Percentiles rank a stretch among this genome's conserved stretches.
Conservation (phyloP, 192 early-diverging fungal genomes). For the Rhizoclosmatium sp. region DNA sequence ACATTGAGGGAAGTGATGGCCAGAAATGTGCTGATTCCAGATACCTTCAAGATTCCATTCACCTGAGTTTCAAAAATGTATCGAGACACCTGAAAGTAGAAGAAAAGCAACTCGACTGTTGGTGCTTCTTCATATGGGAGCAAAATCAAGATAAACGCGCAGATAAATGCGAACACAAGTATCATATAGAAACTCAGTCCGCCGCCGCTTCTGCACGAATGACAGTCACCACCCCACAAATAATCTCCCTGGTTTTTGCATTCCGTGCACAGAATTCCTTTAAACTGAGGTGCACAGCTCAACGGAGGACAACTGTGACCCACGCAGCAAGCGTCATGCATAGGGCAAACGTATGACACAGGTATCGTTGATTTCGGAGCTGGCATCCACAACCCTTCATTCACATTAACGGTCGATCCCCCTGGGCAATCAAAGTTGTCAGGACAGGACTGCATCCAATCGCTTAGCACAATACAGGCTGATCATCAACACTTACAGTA, state of each 20-base stretch:
- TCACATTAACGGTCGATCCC: conserved; percentile 4
- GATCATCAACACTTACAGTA: no score
- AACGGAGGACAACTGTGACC: not conserved
- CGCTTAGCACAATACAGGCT: no score
- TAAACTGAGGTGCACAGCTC: not conserved
- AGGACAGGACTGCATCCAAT: no score
- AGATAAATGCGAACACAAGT: not conserved
- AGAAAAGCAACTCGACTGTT: conserved; percentile 10
- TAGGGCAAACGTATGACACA: conserved; percentile 21
- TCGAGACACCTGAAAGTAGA: conserved; percentile 33
- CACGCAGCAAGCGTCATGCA: conserved; percentile 11
- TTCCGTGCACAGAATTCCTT: conserved; percentile 14
- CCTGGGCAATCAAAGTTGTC: not conserved
- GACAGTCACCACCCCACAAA: conserved; percentile 28
- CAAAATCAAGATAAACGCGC: conserved; percentile 9
- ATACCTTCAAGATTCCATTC: not conserved
- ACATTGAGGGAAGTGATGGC: conserved; percentile 28
- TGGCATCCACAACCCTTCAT: conserved; percentile 7
- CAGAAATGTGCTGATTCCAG: conserved; percentile 23
- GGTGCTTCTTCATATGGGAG: conserved; percentile 12
- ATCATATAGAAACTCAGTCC: not conserved
- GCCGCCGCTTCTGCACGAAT: not conserved
- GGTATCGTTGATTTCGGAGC: not conserved
- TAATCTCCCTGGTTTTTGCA: conserved; percentile 14
- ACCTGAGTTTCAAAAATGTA: conserved; percentile 26